Evolutionary conservation across 805 yeast genomes (phyloP).

Genomic region (Blastobotrys peoriensis): DNA sequence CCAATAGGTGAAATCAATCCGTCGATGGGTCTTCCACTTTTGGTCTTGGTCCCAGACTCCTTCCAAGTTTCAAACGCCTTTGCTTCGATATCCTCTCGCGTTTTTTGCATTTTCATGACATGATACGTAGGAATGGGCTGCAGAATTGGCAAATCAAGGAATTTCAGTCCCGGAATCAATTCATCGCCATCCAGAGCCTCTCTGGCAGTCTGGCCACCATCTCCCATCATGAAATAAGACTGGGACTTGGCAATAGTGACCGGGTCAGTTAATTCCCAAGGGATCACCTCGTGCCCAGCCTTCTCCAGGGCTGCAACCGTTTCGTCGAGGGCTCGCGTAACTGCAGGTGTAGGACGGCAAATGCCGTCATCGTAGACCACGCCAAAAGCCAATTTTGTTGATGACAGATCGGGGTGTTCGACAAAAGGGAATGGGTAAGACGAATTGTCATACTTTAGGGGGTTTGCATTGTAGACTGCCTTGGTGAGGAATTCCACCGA

Average conservation of each 20-base stretch:
- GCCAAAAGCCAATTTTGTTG: conserved; percentile 40
- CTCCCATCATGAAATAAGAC: not conserved
- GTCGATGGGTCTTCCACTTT: conserved; percentile 8
- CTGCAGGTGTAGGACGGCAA: conserved; percentile 52
- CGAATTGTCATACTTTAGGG: conserved; percentile 43
- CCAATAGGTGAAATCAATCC: conserved; percentile 13
- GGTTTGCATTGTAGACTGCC: conserved; percentile 34
- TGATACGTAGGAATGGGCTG: conserved; percentile 42
- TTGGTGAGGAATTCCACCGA: conserved; percentile 36
- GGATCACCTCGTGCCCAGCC: conserved; percentile 52
- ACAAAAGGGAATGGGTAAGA: conserved; percentile 44
- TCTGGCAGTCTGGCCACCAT: conserved; percentile 1
- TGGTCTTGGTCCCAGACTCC: conserved; percentile 12
- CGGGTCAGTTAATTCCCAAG: conserved; percentile 35
- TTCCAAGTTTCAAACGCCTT: conserved; percentile 39
- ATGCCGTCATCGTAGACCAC: conserved; percentile 40
- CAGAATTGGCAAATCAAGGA: conserved; percentile 29
- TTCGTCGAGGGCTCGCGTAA: conserved; percentile 44
- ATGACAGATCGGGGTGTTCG: conserved; percentile 20
- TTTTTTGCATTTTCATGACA: conserved; percentile 53
- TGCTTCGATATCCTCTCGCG: conserved; percentile 41
- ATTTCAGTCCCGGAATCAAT: not conserved
- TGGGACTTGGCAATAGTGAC: not conserved
- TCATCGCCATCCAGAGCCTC: not conserved
- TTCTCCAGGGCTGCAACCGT: conserved; percentile 48